Percentiles rank a stretch among this genome's conserved stretches.
Conservation (phyloP, 106 monocot species). For the Dioscorea zingiberensis region DNA sequence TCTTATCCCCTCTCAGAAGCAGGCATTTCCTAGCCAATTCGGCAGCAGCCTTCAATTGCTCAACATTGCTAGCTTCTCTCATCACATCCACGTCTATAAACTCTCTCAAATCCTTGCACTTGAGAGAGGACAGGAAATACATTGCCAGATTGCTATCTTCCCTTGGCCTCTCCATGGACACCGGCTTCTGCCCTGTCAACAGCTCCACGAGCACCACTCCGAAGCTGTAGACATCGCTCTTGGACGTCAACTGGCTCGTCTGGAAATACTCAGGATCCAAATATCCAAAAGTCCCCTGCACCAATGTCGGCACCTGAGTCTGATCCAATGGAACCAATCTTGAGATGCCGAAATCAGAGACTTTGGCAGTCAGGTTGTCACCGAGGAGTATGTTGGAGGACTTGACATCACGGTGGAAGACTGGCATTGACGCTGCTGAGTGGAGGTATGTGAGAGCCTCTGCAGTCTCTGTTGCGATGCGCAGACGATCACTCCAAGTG, state of each 20-base stretch:
- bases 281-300: conserved; percentile 15
- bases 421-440: conserved; percentile 8
- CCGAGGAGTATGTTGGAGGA: conserved; percentile 17
- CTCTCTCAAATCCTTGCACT: conserved; percentile 16
- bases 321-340: conserved; percentile 9
- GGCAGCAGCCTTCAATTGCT: conserved; percentile 13
- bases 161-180: conserved; percentile 6
- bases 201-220: conserved; percentile 18
- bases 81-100: conserved; percentile 17
- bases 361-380: conserved; percentile 8
- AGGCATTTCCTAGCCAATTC: conserved; percentile 29
- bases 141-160: conserved; percentile 28
- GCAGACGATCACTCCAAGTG: conserved; percentile 3
- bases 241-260: conserved; percentile 12
- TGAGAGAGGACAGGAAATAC: conserved; percentile 29
- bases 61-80: conserved; percentile 15
- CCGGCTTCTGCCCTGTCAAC: conserved; percentile 15
- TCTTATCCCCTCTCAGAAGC: conserved; percentile 28
- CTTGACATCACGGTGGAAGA: conserved; percentile 16
- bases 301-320: conserved; percentile 13
- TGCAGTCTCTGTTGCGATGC: conserved; percentile 8
- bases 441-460: conserved; percentile 9
- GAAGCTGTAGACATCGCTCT: conserved; percentile 22
- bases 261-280: conserved; percentile 19
- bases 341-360: conserved; percentile 14